A percentile compares a stretch with the other conserved stretches of the same genome.
Evolutionary conservation across 1,284 basidiomycete genomes (phyloP).

Genomic region (Rhodotorula sp.): DNA sequence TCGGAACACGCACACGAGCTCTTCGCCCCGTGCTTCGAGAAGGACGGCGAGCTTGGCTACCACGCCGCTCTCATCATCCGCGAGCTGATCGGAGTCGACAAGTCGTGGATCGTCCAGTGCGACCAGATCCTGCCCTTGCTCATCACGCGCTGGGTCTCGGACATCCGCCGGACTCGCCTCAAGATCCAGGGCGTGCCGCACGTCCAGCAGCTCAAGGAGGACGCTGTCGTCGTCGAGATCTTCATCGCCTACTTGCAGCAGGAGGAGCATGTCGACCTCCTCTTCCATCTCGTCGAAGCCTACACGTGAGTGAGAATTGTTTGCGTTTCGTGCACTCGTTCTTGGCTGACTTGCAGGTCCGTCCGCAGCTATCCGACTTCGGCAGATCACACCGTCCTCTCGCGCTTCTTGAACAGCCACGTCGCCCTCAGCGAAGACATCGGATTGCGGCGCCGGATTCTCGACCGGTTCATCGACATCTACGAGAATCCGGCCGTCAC

Average conservation of each 20-base stretch:
- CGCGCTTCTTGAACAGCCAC: constrained; percentile 83
- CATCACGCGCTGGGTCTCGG: constrained; percentile 49
- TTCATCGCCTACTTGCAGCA: constrained; percentile 62
- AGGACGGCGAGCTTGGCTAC: constrained; percentile 32
- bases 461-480: constrained; percentile 76
- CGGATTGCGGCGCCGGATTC: constrained; percentile 74
- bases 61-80: constrained; percentile 57
- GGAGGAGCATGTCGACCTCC: constrained; percentile 71
- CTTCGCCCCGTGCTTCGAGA: constrained; percentile 51
- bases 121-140: constrained; percentile 47
- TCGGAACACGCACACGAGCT: constrained; percentile 64
- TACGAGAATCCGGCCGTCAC: constrained; percentile 48
- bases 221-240: constrained; percentile 68
- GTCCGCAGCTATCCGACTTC: constrained; percentile 62
- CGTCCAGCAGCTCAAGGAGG: constrained; percentile 56
- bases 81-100: constrained; percentile 68
- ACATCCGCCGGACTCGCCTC: constrained; percentile 40
- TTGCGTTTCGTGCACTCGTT: background rate
- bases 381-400: constrained; percentile 76
- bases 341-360: background rate
- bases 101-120: constrained; percentile 63
- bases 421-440: constrained; percentile 61
- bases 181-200: constrained; percentile 54
- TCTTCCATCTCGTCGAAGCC: constrained; percentile 82
- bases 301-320: constrained; percentile 57